Base-by-base conservation (phyloP, 345 rosid species). In the Anacardium occidentale region DNA sequence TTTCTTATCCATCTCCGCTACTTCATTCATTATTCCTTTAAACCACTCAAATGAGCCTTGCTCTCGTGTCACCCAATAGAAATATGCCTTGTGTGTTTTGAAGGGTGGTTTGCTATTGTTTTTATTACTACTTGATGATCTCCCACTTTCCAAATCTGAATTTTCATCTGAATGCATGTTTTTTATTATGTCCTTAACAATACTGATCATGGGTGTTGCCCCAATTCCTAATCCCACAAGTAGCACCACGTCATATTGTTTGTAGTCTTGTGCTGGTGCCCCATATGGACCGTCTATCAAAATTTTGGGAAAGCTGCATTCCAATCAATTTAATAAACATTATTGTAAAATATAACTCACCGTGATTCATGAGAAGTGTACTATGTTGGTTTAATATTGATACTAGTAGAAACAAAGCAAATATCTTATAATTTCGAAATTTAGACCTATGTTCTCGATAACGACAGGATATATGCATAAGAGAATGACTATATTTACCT, bases 21-120 rank as follows among this genome's bases (percentile, higher is more conserved):
- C 93, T 78, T 93, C 98, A 25, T 91, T 81, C 98, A 93, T 93
- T 40, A 93, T 85, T 61, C 95, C 97, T 73, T 91, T 93, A 77
- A 93, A 93, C 98, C 98, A 93, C 63, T 93, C 97, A 73, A 91
- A 93, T 5, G 98, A 93, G 11, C 98, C 98, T 62, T 93, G 98
- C 18, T 93, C 98, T 11, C 97, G 70, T 1, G 98, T 93, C 37
- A 91, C 97, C 97, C 97, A 93, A 14, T 93, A 93, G 89, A 91
- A 93, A 78, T 91, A 93, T 13, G 98, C 97, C 71, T 88, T 91
- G 37, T 62, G 78, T 7, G 93, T 88, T 79, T 51, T 88, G 83
- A 93, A 86, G 59, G 75, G 65, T n/a, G 79, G 82, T 40, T 74
- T 78, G 53, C 32, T 29, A 29, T 29, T 29, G 32, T 29, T 29